Conservation (phyloP, 2,329 filamentous ascomycete species). For the Trichoderma sp. region DNA sequence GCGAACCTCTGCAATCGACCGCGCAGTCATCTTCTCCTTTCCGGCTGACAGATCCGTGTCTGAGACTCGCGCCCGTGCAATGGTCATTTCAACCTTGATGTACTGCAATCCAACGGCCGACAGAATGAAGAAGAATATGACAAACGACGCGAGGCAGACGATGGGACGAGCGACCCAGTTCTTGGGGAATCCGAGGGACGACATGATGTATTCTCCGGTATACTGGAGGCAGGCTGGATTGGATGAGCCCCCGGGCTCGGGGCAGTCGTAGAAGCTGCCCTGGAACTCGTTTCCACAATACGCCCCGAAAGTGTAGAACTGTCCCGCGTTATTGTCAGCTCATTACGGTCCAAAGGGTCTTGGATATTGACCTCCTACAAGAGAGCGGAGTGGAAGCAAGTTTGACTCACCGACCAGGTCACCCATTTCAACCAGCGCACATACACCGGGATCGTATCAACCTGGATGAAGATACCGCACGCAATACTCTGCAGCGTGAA, state of each 20-base stretch:
- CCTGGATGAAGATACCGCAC: constrained; percentile 76
- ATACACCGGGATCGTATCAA: constrained; percentile 72
- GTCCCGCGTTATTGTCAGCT: not conserved
- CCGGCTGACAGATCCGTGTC: constrained; percentile 67
- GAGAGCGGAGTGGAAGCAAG: not conserved
- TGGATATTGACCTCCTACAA: not conserved
- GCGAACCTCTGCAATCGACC: constrained; percentile 55
- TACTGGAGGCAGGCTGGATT: constrained; percentile 70
- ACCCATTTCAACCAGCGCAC: constrained; percentile 77
- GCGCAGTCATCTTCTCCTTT: constrained; percentile 67
- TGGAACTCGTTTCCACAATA: constrained; percentile 73
- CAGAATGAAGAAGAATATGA: constrained; percentile 62
- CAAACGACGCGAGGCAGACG: constrained; percentile 62
- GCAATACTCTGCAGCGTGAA: constrained; percentile 75
- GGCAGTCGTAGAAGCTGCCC: constrained; percentile 73
- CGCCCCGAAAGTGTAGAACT: constrained; percentile 73
- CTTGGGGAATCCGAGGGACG: constrained; percentile 66
- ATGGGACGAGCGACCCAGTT: constrained; percentile 71
- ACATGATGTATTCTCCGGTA: constrained; percentile 69
- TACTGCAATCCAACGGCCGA: constrained; percentile 66
- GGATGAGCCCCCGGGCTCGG: constrained; percentile 59
- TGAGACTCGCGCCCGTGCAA: constrained; percentile 62
- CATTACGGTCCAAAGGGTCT: not conserved
- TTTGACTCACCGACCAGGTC: constrained; percentile 55
- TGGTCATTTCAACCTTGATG: constrained; percentile 67